These are phyloP conservation scores for Cercis canadensis DNA, from an alignment of 306 rosid species.

Conservation along the genomic window DNA sequence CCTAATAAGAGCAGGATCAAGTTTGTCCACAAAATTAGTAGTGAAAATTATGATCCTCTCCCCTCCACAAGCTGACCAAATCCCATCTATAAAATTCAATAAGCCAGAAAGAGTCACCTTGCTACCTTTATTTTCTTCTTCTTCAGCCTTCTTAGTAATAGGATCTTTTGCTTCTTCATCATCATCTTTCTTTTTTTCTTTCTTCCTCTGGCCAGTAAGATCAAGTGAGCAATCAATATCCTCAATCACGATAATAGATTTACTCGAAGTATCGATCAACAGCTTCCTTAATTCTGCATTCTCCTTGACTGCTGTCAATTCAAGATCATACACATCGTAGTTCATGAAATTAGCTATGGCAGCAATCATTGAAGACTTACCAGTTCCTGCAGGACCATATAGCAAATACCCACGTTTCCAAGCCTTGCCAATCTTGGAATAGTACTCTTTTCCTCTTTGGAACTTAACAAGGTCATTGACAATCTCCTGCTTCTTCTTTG, in stretches of 20 bases:
- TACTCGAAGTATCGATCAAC: constrained; percentile 42
- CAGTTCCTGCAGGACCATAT: constrained; percentile 67
- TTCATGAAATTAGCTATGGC: constrained; percentile 65
- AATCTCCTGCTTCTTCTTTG: constrained; percentile 42
- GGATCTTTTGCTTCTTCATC: constrained; percentile 16
- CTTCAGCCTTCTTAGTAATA: neutral
- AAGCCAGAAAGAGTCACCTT: constrained; percentile 68
- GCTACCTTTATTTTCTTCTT: constrained; percentile 38
- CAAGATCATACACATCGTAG: constrained; percentile 68
- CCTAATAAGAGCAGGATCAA: constrained; percentile 54
- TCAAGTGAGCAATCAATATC: constrained; percentile 72
- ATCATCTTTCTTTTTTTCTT: constrained; percentile 32
- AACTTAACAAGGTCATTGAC: constrained; percentile 48
- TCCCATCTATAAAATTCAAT: constrained; percentile 63
- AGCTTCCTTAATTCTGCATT: constrained; percentile 48
- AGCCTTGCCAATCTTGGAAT: constrained; percentile 56
- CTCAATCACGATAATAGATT: constrained; percentile 55
- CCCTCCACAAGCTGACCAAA: constrained; percentile 76
- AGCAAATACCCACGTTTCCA: constrained; percentile 66
- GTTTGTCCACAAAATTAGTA: constrained; percentile 51
- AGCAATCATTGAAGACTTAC: constrained; percentile 62
- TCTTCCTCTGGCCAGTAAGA: constrained; percentile 59
- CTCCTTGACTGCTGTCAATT: constrained; percentile 52
- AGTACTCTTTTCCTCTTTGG: constrained; percentile 50
- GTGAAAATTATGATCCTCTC: constrained; percentile 53